Evolutionary conservation across 176 grass and related monocot species (phyloP).

Genomic region (Hsuehochloa calcarea): DNA sequence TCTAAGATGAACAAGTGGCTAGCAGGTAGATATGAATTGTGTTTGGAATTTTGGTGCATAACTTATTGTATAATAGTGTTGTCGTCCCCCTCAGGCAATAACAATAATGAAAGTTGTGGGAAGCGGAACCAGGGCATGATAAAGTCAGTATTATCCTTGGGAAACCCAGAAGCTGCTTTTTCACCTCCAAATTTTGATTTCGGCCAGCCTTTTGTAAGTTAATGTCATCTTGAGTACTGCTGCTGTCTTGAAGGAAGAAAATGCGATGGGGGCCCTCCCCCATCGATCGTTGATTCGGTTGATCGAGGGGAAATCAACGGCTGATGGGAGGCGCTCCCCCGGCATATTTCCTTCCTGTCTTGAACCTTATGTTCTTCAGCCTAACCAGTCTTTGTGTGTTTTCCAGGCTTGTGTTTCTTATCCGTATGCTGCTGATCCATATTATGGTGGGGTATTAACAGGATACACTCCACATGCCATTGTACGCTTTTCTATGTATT

Average conservation of each 20-base stretch:
- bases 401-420: constrained; percentile 54
- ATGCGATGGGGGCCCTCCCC: no score
- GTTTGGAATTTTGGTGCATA: background rate
- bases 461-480: constrained; percentile 41
- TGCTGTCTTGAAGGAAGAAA: background rate
- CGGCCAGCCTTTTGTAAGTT: constrained; percentile 65
- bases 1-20: background rate
- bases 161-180: constrained; percentile 43
- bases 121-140: constrained; percentile 25
- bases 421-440: constrained; percentile 33
- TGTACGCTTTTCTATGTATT: constrained; percentile 36
- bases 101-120: background rate
- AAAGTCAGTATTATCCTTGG: constrained; percentile 36
- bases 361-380: background rate
- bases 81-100: background rate
- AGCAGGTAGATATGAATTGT: background rate
- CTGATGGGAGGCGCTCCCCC: no score
- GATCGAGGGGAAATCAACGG: no score
- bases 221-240: background rate
- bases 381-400: constrained; percentile 16
- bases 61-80: constrained; percentile 8
- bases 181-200: constrained; percentile 32
- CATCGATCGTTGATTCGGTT: no score
- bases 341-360: background rate
- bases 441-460: constrained; percentile 54